phyloP scores from a whole-genome alignment of 2,329 filamentous ascomycete species.

The Sclerotinia nivalis region DNA sequence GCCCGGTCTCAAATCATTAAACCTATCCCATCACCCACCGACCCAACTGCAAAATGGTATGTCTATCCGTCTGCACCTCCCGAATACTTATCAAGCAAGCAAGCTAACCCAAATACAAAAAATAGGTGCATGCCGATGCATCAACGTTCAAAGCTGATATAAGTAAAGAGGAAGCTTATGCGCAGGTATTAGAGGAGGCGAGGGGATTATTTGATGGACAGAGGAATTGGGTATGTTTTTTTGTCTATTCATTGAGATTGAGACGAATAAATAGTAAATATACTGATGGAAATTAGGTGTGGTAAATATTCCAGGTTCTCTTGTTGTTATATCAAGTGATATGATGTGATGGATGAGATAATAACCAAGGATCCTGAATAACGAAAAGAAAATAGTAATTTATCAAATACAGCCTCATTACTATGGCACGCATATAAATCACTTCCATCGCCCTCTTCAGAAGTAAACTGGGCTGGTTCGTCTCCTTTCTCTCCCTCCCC shows the following conservation, averaged over 20 bases:
- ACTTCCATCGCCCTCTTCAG: conserved; percentile 61
- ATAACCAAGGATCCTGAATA: background rate
- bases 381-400: conserved; percentile 57
- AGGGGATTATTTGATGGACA: conserved; percentile 70
- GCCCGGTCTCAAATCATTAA: background rate
- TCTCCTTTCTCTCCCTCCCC: conserved; percentile 16
- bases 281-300: conserved; percentile 2
- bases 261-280: background rate
- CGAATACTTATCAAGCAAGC: too few species aligned
- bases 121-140: conserved; percentile 66
- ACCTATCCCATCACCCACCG: too few species aligned
- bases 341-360: background rate
- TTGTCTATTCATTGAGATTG: background rate
- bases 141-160: conserved; percentile 69
- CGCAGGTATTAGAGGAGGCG: conserved; percentile 71
- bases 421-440: conserved; percentile 81
- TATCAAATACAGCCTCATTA: conserved; percentile 72
- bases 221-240: conserved; percentile 68
- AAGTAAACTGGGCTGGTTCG: conserved; percentile 75
- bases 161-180: conserved; percentile 71
- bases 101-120: background rate
- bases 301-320: background rate
- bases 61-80: background rate
- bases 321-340: conserved; percentile 10
- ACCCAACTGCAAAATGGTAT: background rate